Evolutionary conservation across 2,329 filamentous ascomycete species (phyloP).

Genomic region (Orbilia ellipsospora): DNA sequence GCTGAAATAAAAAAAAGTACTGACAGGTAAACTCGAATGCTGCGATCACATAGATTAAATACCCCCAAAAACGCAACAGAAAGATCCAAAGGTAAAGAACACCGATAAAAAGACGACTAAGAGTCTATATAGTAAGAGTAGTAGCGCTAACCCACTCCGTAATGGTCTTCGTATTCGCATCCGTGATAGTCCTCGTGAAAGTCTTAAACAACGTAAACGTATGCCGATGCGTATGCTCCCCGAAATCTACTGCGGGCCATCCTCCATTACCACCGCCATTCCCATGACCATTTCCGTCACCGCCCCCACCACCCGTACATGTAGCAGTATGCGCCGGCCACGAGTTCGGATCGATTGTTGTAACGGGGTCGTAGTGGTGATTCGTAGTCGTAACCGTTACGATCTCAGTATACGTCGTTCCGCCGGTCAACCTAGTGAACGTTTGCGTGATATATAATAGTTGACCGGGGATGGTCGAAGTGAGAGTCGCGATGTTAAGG

Average conservation of each 20-base stretch:
- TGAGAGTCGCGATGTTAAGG: constrained; percentile 14
- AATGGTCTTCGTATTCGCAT: background rate
- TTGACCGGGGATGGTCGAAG: constrained; percentile 2
- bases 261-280: too few species aligned
- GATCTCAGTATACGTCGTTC: constrained; percentile 13
- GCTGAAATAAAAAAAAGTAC: too few species aligned
- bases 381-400: constrained; percentile 21
- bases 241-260: constrained; percentile 28
- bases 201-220: constrained; percentile 38
- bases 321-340: constrained; percentile 27
- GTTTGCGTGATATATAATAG: background rate
- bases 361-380: constrained; percentile 32
- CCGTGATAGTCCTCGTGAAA: constrained; percentile 13
- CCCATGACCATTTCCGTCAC: too few species aligned
- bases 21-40: too few species aligned
- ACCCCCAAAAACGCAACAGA: too few species aligned
- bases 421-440: background rate
- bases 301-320: constrained; percentile 14
- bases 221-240: constrained; percentile 37
- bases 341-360: constrained; percentile 16
- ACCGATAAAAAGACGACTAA: background rate
- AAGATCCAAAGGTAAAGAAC: too few species aligned
- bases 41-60: too few species aligned
- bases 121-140: constrained; percentile 23
- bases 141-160: constrained; percentile 34